Evolutionary conservation across 176 grass and related monocot genomes (phyloP).

Genomic region (Poa pratensis): DNA sequence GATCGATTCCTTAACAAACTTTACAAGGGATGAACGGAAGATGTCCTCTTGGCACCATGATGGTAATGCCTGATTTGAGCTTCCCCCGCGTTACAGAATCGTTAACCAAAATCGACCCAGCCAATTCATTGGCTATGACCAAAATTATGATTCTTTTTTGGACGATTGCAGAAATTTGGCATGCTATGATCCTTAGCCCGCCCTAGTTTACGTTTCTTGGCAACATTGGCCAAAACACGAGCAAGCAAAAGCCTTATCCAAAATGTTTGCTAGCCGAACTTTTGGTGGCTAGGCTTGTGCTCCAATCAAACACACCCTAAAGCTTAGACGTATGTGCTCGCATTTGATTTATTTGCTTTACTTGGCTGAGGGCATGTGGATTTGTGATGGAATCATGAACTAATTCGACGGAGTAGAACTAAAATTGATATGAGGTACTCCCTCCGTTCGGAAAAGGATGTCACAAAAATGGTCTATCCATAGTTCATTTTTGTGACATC

Average conservation of each 20-base stretch:
- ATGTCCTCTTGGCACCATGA: not conserved
- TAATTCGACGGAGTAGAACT: not conserved
- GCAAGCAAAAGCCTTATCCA: not conserved
- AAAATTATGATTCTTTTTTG: not conserved
- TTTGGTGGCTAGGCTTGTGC: not conserved
- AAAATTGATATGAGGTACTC: not conserved
- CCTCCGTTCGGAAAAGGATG: no score
- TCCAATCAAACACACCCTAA: not conserved
- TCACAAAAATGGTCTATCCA: no score
- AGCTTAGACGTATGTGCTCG: not conserved
- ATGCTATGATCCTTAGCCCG: not conserved
- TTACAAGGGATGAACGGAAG: not conserved
- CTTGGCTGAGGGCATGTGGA: not conserved
- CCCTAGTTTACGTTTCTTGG: not conserved
- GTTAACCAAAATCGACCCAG: not conserved
- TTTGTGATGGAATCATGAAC: not conserved
- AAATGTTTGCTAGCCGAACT: not conserved
- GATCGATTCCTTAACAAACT: not conserved
- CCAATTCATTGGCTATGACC: not conserved
- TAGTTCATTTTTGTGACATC: no score
- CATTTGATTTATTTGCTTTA: not conserved
- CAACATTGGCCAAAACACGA: not conserved
- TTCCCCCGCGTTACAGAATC: not conserved
- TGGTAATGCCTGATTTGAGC: not conserved
- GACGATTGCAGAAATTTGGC: not conserved